phyloP scores from a whole-genome alignment of 208 protist species.

The Acanthamoeba quina region DNA sequence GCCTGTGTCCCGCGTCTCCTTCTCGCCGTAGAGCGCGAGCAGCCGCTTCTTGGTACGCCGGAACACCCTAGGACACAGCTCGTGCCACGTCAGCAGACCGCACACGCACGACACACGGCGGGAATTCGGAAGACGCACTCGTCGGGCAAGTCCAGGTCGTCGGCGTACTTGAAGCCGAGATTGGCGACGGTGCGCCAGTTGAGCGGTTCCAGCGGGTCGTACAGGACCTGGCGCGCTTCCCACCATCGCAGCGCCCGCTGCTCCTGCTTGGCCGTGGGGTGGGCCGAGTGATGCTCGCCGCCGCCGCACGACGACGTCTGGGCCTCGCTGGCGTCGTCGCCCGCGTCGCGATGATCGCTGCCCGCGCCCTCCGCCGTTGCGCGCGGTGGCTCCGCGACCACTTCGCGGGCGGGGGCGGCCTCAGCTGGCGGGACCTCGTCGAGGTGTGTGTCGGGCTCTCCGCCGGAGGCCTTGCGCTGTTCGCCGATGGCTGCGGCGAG shows the following conservation, averaged over 20 bases:
- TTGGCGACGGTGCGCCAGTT: slow-evolving; percentile 22
- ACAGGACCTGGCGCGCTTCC: not conserved
- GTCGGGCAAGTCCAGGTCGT: slow-evolving; percentile 16
- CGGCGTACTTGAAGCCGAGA: slow-evolving; percentile 19
- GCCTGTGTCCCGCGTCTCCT: not conserved
- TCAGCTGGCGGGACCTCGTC: no score
- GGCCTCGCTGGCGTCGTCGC: not conserved
- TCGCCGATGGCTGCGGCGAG: no score
- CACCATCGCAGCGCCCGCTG: not conserved
- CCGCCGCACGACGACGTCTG: not conserved
- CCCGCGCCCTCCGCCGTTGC: not conserved
- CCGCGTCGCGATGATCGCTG: not conserved
- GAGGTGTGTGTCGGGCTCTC: no score
- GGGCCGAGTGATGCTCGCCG: not conserved
- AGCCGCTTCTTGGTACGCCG: not conserved
- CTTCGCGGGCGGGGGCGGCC: not conserved
- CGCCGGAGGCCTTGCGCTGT: no score
- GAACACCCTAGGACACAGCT: not conserved
- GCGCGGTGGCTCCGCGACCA: not conserved
- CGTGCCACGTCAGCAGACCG: not conserved
- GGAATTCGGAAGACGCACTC: not conserved
- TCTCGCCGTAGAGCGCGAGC: not conserved
- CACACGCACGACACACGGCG: no score
- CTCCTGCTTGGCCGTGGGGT: not conserved
- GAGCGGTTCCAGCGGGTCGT: not conserved